Conservation (phyloP, 2,329 filamentous ascomycete genomes). For the Ilyonectria destructans region DNA sequence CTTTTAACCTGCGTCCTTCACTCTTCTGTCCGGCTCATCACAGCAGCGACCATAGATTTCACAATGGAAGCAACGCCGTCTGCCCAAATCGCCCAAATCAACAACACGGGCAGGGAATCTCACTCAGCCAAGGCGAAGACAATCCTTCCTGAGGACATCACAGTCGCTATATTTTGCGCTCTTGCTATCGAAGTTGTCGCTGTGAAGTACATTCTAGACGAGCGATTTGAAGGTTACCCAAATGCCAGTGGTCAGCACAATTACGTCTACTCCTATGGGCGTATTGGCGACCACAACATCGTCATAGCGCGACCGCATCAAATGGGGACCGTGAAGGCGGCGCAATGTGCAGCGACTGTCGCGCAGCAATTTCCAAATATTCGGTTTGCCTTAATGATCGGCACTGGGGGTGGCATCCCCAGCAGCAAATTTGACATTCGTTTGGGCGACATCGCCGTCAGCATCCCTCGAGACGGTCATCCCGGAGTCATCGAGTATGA, state of each 20-base stretch:
- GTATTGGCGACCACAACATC: neutral
- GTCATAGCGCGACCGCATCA: slow-evolving; percentile 3
- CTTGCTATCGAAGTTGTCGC: neutral
- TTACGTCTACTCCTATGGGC: neutral
- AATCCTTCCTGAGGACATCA: neutral
- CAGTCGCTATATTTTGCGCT: slow-evolving; percentile 8
- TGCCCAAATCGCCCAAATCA: no score
- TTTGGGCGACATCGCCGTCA: slow-evolving; percentile 3
- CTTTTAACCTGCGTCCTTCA: no score
- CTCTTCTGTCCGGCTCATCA: no score
- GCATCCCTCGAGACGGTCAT: slow-evolving; percentile 1
- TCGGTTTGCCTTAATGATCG: neutral
- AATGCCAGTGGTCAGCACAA: neutral
- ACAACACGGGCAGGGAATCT: no score
- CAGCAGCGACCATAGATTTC: no score
- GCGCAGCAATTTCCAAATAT: slow-evolving; percentile 5
- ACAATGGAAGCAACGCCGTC: no score
- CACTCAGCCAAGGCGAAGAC: neutral
- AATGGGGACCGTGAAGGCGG: neutral
- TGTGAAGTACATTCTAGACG: neutral
- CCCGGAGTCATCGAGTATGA: slow-evolving; percentile 8
- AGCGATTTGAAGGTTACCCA: neutral
- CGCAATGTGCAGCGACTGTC: slow-evolving; percentile 4
- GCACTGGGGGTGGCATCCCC: slow-evolving; percentile 3
- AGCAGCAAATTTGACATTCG: neutral